Evolutionary conservation across 1,284 basidiomycete species (phyloP), one percentile per base, ranked within the genome.

Genomic region (Apiotrichum montevideense): DNA sequence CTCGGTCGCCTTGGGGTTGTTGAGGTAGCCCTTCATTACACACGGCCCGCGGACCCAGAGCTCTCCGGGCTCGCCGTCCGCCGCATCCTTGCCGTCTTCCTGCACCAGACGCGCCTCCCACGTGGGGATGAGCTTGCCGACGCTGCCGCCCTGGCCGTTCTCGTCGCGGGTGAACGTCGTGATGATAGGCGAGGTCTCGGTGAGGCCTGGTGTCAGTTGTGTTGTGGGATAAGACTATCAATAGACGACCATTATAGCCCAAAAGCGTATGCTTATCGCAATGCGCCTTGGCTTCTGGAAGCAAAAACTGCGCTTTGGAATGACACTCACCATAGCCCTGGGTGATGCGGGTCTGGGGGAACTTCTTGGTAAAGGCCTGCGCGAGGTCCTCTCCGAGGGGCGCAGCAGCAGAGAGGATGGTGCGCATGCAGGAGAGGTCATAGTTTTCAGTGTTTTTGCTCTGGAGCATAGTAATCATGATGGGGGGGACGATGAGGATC

Each of bases 401-500:
- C 2, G 93, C 93, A 0, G 90, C 93, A 5, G 89, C 91, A 1
- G 84, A 87, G 63, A 85, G 80, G 49, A 92, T 66, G 6, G 82
- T 74, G 32, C 79, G 74, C 11, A 95, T 70, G 1, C 82, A 81
- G 4, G 79, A 82, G 51, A 93, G 61, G 66, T 92, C 81, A 71
- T 87, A 87, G 71, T 87, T 81, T 47, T 83, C 80, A 1, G 87
- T 80, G n/a, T 82, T 84, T 79, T 75, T 72, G 46, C 75, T 75
- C 58, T 79, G 62, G 15, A 74, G 57, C 49, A 78, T 61, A 13
- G 66, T 65, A 40, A 95, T 84, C 4, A 92, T 78, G 47, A 96
- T 85, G 0, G 92, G 92, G 0, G 93, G 92, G 0, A 95, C 92
- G 44, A 94, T 80, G 6, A 90, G 77, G 0, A 81, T 69, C 41